Evolutionary conservation across 2,329 filamentous ascomycete genomes (phyloP).

Genomic region (Endocalyx cinctus): DNA sequence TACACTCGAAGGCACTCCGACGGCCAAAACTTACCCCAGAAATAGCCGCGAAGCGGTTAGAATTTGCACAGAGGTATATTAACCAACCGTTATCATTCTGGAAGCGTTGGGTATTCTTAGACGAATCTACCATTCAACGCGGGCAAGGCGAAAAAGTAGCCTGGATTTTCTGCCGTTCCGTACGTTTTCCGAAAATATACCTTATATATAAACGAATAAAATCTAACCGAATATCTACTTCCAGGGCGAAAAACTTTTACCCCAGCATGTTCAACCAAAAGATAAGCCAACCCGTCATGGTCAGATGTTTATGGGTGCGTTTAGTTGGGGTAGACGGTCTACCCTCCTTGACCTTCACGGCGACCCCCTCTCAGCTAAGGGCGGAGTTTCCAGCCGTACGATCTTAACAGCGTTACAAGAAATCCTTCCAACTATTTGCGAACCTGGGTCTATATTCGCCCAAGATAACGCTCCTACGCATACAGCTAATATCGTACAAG

Average conservation of each 20-base stretch:
- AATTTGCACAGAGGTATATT: background rate
- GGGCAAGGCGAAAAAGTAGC: background rate
- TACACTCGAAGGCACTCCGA: background rate
- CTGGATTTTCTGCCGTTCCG: conserved; percentile 1
- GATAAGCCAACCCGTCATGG: background rate
- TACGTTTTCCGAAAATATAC: background rate
- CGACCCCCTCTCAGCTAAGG: background rate
- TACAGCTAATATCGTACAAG: background rate
- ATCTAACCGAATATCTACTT: background rate
- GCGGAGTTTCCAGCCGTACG: background rate
- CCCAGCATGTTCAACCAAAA: conserved; percentile 1
- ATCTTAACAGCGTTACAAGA: background rate
- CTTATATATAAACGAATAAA: background rate
- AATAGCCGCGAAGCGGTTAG: background rate
- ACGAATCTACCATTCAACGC: background rate
- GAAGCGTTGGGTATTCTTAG: conserved; percentile 1
- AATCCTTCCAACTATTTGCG: background rate
- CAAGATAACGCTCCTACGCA: conserved; percentile 3
- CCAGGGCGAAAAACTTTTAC: background rate
- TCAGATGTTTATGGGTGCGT: background rate
- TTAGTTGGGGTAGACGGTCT: background rate
- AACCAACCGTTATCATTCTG: background rate
- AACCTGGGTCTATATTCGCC: conserved; percentile 1
- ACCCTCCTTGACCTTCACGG: background rate
- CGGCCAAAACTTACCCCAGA: background rate